A percentile compares a stretch with the other conserved stretches of the same genome.
Evolutionary conservation across 495 filamentous ascomycete species (phyloP).

Genomic region (Penicillium cosmopolitanum): DNA sequence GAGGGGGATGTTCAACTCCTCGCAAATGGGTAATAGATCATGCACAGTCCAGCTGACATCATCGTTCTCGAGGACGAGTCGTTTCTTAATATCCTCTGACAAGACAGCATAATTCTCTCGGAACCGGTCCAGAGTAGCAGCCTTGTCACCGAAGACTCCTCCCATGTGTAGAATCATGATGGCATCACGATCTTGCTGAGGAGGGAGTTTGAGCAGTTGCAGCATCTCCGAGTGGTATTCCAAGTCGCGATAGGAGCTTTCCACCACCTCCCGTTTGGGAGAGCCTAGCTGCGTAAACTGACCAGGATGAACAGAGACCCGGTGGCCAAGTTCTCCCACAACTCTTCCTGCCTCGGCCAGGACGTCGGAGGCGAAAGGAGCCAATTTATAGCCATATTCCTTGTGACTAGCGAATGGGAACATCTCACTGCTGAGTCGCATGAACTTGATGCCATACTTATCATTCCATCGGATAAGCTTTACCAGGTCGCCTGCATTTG

Average conservation of each 20-base stretch:
- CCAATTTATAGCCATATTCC: constrained; percentile 85
- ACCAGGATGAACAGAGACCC: constrained; percentile 89
- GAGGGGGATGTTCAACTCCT: constrained; percentile 90
- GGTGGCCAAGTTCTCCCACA: constrained; percentile 79
- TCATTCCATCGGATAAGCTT: constrained; percentile 96
- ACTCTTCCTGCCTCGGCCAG: constrained; percentile 77
- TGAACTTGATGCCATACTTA: constrained; percentile 87
- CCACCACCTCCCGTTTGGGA: constrained; percentile 72
- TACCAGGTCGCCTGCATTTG: constrained; percentile 79
- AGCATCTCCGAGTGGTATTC: constrained; percentile 91
- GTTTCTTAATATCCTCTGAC: constrained; percentile 70
- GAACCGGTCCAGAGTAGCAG: constrained; percentile 79
- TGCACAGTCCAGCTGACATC: constrained; percentile 91
- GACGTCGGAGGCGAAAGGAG: constrained; percentile 80
- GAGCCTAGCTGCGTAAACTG: constrained; percentile 92
- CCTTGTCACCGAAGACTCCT: constrained; percentile 87
- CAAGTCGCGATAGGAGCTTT: constrained; percentile 76
- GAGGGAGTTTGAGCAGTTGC: constrained; percentile 72
- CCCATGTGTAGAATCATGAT: constrained; percentile 97
- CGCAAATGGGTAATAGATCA: constrained; percentile 86
- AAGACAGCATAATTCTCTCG: constrained; percentile 72
- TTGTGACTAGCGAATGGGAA: constrained; percentile 92
- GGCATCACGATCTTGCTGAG: constrained; percentile 82
- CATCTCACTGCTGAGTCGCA: constrained; percentile 93
- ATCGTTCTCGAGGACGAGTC: constrained; percentile 92